These are phyloP conservation scores for Trichoderma hamatum DNA, from an alignment of 2,329 filamentous ascomycete species.

Conservation along the genomic window DNA sequence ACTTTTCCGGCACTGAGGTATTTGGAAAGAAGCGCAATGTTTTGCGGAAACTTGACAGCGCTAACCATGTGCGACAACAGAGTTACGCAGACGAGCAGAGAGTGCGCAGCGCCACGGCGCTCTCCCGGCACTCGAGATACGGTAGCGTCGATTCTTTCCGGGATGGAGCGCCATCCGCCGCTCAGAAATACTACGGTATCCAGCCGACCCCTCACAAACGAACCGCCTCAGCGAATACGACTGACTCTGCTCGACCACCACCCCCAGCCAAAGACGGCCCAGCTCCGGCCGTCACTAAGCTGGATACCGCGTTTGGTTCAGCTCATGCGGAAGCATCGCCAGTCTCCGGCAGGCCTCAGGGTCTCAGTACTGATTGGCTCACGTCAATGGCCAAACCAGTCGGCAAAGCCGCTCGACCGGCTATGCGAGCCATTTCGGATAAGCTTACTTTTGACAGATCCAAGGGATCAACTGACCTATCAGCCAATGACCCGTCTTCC, in stretches of 20 bases:
- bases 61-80: constrained; percentile 66
- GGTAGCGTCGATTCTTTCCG: constrained; percentile 76
- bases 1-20: constrained; percentile 87
- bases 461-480: constrained; percentile 56
- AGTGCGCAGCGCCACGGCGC: constrained; percentile 64
- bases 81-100: constrained; percentile 78
- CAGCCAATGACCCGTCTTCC: constrained; percentile 55
- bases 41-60: constrained; percentile 75
- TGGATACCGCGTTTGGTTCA: constrained; percentile 52
- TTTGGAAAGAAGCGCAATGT: constrained; percentile 77
- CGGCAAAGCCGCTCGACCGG: constrained; percentile 58
- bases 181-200: constrained; percentile 71
- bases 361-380: constrained; percentile 60
- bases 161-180: constrained; percentile 58
- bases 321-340: constrained; percentile 49
- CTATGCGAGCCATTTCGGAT: constrained; percentile 86
- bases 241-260: constrained; percentile 55
- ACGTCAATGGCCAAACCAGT: constrained; percentile 57
- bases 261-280: constrained; percentile 57
- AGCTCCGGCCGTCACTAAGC: constrained; percentile 62
- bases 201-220: constrained; percentile 55
- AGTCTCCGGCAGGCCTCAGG: constrained; percentile 47
- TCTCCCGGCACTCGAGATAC: constrained; percentile 75
- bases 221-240: constrained; percentile 62
- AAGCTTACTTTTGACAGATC: constrained; percentile 60